Evolutionary conservation across 805 yeast species (phyloP), one percentile per base, ranked within the genome.

Genomic region (Scheffersomyces amazonensis): DNA sequence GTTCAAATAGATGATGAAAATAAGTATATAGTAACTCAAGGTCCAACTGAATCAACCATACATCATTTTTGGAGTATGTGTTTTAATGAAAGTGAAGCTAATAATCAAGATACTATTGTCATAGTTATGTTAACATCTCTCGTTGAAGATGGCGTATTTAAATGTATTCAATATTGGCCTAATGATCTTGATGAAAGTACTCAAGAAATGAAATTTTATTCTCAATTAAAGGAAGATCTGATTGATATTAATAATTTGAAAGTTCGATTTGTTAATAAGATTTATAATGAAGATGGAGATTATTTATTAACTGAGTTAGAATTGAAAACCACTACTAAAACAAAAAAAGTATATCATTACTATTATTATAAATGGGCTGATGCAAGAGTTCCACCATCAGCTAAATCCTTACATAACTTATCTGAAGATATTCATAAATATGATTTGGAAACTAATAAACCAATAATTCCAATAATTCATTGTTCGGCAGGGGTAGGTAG

Each of bases 1-100:
- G 52, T 67, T 17, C 31, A 39, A 2, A 30, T 60, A 49, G 33
- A 43, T 8, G 42, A 39, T 24, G 17, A 20, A 22, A 17, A 36
- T 5, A 46, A 43, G n/a, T 84, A 81, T 53, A 81, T 85, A 22
- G 86, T 88, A 0, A 69, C 84, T 2, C 95, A 85, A 52, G 95
- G 91, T 2, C 81, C 81, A 2, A 52, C 68, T n/a, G 34, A 41
- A 0, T 33, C 39, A 12, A 75, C 80, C 1, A 48, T 53, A 12
- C 62, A 56, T 29, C 69, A 69, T 34, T 76, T 76, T 48, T 76
- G 81, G 80, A 59, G 69, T 27, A 69, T 69, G 75, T 64, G 69
- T 25, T 66, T 47, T 40, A 37, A 58, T 32, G 65, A 67, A 42
- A 54, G 69, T 4, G 58, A 50, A 27, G 39, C 38, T 21, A 55